These are phyloP conservation scores for Aspergillus pseudoterreus DNA, from an alignment of 2,329 filamentous ascomycete species.

Conservation along the genomic window DNA sequence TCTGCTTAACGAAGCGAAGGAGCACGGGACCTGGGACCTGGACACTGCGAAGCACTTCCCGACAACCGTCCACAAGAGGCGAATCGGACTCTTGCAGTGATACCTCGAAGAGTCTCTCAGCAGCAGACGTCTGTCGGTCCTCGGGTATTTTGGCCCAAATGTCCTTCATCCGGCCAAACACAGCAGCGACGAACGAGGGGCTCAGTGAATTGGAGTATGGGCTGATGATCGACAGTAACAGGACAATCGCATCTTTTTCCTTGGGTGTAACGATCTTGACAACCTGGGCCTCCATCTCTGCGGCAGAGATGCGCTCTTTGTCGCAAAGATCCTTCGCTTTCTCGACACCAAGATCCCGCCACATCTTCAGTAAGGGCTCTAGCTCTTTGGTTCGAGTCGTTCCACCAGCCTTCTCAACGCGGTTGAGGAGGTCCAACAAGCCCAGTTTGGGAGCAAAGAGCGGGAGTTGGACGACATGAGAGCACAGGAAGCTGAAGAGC, in stretches of 20 bases:
- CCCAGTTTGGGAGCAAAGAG: slow-evolving; percentile 65
- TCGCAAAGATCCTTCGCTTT: slow-evolving; percentile 51
- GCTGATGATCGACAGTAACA: slow-evolving; percentile 51
- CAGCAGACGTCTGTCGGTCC: slow-evolving; percentile 33
- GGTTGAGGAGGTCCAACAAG: slow-evolving; percentile 68
- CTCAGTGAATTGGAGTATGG: slow-evolving; percentile 43
- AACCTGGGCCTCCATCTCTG: slow-evolving; percentile 51
- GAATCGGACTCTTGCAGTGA: slow-evolving; percentile 29
- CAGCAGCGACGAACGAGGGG: slow-evolving; percentile 57
- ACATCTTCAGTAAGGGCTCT: slow-evolving; percentile 69
- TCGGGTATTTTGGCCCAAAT: slow-evolving; percentile 60
- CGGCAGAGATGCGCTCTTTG: slow-evolving; percentile 45
- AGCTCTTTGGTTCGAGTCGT: slow-evolving; percentile 69
- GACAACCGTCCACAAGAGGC: slow-evolving; percentile 33
- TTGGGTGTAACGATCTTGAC: slow-evolving; percentile 53
- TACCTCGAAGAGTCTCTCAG: slow-evolving; percentile 41
- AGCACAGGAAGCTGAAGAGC: slow-evolving; percentile 68
- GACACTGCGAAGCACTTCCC: slow-evolving; percentile 69
- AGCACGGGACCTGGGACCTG: slow-evolving; percentile 71
- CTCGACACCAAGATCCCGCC: slow-evolving; percentile 56
- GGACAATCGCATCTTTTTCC: slow-evolving; percentile 55
- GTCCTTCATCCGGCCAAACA: slow-evolving; percentile 65
- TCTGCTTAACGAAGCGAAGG: slow-evolving; percentile 65
- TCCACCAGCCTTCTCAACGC: slow-evolving; percentile 68
- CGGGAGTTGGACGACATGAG: slow-evolving; percentile 68